phyloP scores from a whole-genome alignment of 495 filamentous ascomycete genomes.

The Penicillium diatomitis region DNA sequence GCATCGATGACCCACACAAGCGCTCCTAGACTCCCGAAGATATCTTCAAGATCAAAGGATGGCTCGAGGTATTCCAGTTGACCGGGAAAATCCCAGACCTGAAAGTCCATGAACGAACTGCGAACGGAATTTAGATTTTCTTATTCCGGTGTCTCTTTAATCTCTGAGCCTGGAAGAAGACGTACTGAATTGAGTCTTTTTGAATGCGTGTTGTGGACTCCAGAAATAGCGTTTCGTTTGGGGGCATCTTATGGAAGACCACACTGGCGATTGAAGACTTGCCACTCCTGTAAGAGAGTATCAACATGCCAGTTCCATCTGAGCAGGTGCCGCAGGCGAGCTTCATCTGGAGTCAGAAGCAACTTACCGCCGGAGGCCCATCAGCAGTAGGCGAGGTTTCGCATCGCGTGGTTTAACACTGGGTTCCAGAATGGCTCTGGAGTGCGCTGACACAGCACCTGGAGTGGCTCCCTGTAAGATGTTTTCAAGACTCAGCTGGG shows the following conservation, averaged over 20 bases:
- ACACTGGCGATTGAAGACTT: constrained; percentile 97
- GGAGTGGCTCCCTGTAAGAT: constrained; percentile 28
- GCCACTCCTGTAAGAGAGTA: constrained; percentile 56
- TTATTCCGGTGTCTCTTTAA: background rate
- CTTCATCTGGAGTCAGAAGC: background rate
- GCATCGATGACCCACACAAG: constrained; percentile 98
- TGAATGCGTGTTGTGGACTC: constrained; percentile 90
- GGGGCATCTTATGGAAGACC: constrained; percentile 94
- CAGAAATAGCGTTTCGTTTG: constrained; percentile 87
- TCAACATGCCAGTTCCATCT: background rate
- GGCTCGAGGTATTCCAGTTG: constrained; percentile 84
- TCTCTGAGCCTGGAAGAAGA: background rate
- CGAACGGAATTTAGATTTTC: background rate
- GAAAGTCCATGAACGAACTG: constrained; percentile 98
- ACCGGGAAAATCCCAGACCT: constrained; percentile 94
- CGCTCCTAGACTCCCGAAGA: constrained; percentile 87
- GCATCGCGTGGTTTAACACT: constrained; percentile 32
- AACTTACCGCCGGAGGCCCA: constrained; percentile 86
- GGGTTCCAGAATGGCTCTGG: constrained; percentile 19
- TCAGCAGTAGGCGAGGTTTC: constrained; percentile 85
- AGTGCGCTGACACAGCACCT: constrained; percentile 13
- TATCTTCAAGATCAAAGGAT: constrained; percentile 78
- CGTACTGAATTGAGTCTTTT: constrained; percentile 86
- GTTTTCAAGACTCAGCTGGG: constrained; percentile 31
- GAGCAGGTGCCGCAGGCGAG: background rate